A percentile compares a stretch with the other conserved stretches of the same genome.
Evolutionary conservation across 2,329 filamentous ascomycete species (phyloP).

Genomic region (Colletotrichum camelliae): DNA sequence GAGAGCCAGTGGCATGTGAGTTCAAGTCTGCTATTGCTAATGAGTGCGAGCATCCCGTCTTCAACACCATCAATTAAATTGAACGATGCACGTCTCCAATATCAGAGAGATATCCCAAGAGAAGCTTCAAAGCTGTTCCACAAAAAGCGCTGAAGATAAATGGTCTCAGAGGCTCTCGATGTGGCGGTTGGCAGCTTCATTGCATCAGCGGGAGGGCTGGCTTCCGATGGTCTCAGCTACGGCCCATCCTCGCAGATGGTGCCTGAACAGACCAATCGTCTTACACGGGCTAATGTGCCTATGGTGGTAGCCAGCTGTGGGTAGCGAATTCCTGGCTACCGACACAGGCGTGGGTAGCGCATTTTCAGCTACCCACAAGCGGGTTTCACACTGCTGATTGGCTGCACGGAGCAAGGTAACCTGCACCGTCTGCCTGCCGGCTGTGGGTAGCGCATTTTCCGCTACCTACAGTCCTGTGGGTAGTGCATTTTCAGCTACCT

Average conservation of each 20-base stretch:
- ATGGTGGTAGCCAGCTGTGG: background rate
- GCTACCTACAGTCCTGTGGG: too few species aligned
- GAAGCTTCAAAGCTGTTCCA: background rate
- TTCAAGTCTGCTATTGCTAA: background rate
- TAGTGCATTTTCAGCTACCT: too few species aligned
- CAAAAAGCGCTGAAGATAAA: rapidly evolving
- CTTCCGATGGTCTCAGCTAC: background rate
- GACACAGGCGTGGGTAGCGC: too few species aligned
- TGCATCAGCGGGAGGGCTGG: background rate
- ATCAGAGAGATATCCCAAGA: rapidly evolving
- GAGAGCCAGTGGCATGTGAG: background rate
- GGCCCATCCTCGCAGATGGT: too few species aligned
- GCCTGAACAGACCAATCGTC: background rate
- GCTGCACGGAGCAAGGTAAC: too few species aligned
- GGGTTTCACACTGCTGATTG: too few species aligned
- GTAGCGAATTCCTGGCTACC: too few species aligned
- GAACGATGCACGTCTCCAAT: background rate
- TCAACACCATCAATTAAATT: background rate
- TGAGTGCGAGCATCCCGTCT: background rate
- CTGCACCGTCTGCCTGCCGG: too few species aligned
- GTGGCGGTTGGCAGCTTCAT: background rate
- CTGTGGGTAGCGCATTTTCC: too few species aligned
- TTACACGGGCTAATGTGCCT: background rate
- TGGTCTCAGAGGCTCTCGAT: background rate
- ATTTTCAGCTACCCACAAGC: too few species aligned